Base-by-base conservation (phyloP, 2,329 filamentous ascomycete species). In the Colletotrichum lentis region DNA sequence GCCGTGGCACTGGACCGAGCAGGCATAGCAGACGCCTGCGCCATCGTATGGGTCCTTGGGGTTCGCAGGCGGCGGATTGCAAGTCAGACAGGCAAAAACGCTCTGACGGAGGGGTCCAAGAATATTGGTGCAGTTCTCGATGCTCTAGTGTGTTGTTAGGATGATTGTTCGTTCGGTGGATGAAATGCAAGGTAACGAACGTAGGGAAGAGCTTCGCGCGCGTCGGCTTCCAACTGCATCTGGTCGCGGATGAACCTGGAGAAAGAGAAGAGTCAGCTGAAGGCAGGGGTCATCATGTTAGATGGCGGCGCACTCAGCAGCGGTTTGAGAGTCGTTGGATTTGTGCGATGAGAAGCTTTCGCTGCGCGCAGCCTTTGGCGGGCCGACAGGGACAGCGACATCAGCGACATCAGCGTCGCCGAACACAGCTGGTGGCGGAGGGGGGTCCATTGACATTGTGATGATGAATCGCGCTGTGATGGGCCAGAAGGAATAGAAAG, bases 1-100 rank as follows among this genome's bases (percentile, higher is more conserved):
- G 72, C 96, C 95, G 75, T 99, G 96, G 77, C 96, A 99, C 73
- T 95, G 92, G 67, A 99, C 93, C 7, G 95, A 97, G 81, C 96
- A 99, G 24, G 94, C 92, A 75, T 99, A 99, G 83, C 96, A 99
- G 64, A 99, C 88, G 31, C 92, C 96, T 3, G 95, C 96, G 7
- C 91, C 84, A 8, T 83, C 86, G 77, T 91, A 92, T 0, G 89
- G 82, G 57, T 90, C 88, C 50, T 86, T 82, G 1, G 85, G 76
- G 52, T 87, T 85, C 3, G 83, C 74, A 1, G 94, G 91, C 10
- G 92, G 88, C 10, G 96, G 94, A 70, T 94, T 96, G 83, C 96
- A 99, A 12, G 95, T 98, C 53, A 98, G 80, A 73, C 96, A 99
- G 50, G 96, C 93, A 74, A 97, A 99, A 22, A 98, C 87, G 53